Conservation (phyloP, 176 grass and related monocot species). For the Elaeis guineensis region DNA sequence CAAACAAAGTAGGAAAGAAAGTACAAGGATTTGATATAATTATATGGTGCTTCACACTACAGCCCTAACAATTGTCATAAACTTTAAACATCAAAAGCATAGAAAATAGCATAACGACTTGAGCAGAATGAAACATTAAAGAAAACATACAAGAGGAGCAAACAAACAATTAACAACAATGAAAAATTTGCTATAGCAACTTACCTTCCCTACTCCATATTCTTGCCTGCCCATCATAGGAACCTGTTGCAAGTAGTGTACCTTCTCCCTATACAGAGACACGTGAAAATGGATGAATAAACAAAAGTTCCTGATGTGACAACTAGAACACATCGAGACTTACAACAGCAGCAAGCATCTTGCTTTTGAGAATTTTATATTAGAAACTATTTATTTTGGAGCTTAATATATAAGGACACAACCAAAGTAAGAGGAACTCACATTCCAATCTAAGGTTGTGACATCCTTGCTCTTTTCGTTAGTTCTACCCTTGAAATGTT, state of each 20-base stretch:
- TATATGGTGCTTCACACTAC: too few species aligned
- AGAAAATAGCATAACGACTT: too few species aligned
- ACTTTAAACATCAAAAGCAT: too few species aligned
- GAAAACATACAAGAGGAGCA: background rate
- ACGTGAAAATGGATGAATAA: conserved; percentile 16
- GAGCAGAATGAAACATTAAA: too few species aligned
- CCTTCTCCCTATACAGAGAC: conserved; percentile 59
- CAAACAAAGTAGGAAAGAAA: too few species aligned
- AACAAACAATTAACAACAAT: conserved; percentile 1
- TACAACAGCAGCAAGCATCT: too few species aligned
- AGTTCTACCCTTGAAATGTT: conserved; percentile 85
- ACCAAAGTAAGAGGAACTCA: conserved; percentile 15
- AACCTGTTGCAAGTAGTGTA: conserved; percentile 81
- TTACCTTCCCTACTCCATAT: conserved; percentile 92
- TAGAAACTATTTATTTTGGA: too few species aligned
- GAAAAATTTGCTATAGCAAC: conserved; percentile 3
- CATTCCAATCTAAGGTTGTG: conserved; percentile 98
- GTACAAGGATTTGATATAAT: too few species aligned
- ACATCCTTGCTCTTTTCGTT: conserved; percentile 99
- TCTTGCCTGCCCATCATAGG: conserved; percentile 95
- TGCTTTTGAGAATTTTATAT: too few species aligned
- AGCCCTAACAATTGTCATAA: too few species aligned
- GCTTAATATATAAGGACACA: too few species aligned
- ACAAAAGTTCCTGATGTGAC: background rate
- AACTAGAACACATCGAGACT: background rate